Evolutionary conservation across 2,329 filamentous ascomycete genomes (phyloP), one percentile per base, ranked within the genome.

Genomic region (Cyphellophora attinorum): DNA sequence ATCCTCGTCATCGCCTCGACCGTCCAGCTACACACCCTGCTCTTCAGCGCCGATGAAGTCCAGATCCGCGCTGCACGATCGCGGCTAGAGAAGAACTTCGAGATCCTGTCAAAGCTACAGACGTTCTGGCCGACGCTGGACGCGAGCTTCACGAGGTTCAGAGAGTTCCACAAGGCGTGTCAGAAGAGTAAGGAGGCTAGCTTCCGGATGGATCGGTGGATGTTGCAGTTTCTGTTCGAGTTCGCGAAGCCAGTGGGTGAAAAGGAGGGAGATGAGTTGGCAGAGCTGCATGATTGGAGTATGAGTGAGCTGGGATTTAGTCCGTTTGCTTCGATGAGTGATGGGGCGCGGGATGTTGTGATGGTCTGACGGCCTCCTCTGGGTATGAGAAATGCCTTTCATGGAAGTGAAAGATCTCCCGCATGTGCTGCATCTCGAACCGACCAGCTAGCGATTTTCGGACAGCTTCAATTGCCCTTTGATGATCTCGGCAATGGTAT

Each of bases 1-100:
- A 60, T 67, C 19, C 51, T 65, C 4, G 60, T 67, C 6, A 60
- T 69, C 17, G 56, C 63, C 0, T 68, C 64, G 1, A 65, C 65
- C 0, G 55, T 68, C 1, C 59, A 67, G 31, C 55, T 68, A 10
- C 64, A 68, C 37, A 66, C 53, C 0, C 51, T 69, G 1, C 54
- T 68, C 1, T 67, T 67, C 37, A 52, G 51, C 31, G 48, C 48
- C 1, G 52, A 58, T 13, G 55, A 62, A 13, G 41, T 37, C 4
- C 52, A 63, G 30, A 57, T 65, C 5, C 37, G 43, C 0, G 44
- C 49, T 3, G 59, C 64, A 2, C 54, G 55, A 18, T 39, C 37
- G 6, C 52, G 57, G 5, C 51, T 69, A 1, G 62, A 64, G 40
- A 51, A 51, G 13, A 69, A 69, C 36, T 69, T 68, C 36, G 51